phyloP scores from a whole-genome alignment of 2,329 filamentous ascomycete genomes.

The Volutella citrinella region DNA sequence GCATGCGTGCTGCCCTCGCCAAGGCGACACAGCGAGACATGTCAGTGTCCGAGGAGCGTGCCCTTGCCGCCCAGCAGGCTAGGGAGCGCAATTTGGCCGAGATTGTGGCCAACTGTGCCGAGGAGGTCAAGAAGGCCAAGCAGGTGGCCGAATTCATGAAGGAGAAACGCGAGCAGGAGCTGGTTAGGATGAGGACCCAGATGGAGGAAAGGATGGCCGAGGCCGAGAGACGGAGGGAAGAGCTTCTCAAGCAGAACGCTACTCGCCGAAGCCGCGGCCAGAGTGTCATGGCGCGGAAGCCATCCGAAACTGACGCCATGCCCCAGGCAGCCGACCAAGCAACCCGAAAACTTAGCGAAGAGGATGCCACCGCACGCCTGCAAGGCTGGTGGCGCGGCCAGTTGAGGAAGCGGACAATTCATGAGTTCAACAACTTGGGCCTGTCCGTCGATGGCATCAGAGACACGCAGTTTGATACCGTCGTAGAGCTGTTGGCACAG shows the following conservation, averaged over 20 bases:
- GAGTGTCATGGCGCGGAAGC: slow-evolving; percentile 50
- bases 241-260: slow-evolving; percentile 55
- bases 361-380: slow-evolving; percentile 63
- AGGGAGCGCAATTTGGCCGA: slow-evolving; percentile 79
- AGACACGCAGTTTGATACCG: slow-evolving; percentile 70
- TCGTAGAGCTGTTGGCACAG: slow-evolving; percentile 65
- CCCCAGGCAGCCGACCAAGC: slow-evolving; percentile 50
- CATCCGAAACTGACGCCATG: slow-evolving; percentile 42
- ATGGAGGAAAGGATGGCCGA: slow-evolving; percentile 80
- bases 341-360: slow-evolving; percentile 46
- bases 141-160: slow-evolving; percentile 80
- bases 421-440: slow-evolving; percentile 63
- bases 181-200: slow-evolving; percentile 65
- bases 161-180: slow-evolving; percentile 73
- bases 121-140: slow-evolving; percentile 80
- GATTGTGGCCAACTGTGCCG: slow-evolving; percentile 76
- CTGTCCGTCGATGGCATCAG: slow-evolving; percentile 69
- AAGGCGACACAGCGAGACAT: slow-evolving; percentile 66
- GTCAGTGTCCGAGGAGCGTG: slow-evolving; percentile 70
- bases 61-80: slow-evolving; percentile 72
- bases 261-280: slow-evolving; percentile 51
- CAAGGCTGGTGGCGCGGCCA: slow-evolving; percentile 68
- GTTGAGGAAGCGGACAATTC: slow-evolving; percentile 56
- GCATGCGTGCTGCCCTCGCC: slow-evolving; percentile 69
- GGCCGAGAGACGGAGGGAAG: slow-evolving; percentile 68